A percentile compares a stretch with the other conserved stretches of the same genome.
Conservation (phyloP, 352 stramenopile species). For the Globisporangium yorkense region DNA sequence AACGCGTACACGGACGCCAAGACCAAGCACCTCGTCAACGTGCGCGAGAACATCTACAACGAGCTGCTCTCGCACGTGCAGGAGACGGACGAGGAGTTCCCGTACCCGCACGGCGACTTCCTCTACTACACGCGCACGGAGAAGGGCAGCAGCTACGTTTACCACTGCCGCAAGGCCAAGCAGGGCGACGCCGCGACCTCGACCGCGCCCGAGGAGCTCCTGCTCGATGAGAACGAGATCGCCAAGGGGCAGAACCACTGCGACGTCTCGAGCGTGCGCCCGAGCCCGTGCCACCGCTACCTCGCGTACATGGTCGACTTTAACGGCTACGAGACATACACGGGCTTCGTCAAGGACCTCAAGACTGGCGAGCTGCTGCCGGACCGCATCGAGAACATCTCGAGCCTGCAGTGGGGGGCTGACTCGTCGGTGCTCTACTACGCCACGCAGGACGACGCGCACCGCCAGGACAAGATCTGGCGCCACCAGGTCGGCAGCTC, state of each 20-base stretch:
- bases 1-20: constrained; percentile 91
- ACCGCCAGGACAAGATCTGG: constrained; percentile 94
- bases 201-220: constrained; percentile 77
- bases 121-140: constrained; percentile 88
- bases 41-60: constrained; percentile 88
- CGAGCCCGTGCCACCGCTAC: constrained; percentile 88
- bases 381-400: constrained; percentile 82
- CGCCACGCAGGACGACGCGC: constrained; percentile 85
- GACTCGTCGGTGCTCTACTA: constrained; percentile 93
- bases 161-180: constrained; percentile 75
- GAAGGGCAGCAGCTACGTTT: constrained; percentile 80
- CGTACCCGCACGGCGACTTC: constrained; percentile 75
- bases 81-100: constrained; percentile 82
- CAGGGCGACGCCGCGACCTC: constrained; percentile 27
- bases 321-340: constrained; percentile 93
- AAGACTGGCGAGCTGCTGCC: constrained; percentile 53
- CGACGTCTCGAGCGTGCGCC: constrained; percentile 65
- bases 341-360: constrained; percentile 86
- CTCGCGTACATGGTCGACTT: constrained; percentile 95
- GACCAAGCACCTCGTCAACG: constrained; percentile 78
- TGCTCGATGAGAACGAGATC: constrained; percentile 94
- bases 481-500: constrained; percentile 78
- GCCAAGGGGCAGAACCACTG: constrained; percentile 83
- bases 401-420: constrained; percentile 88
- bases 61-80: constrained; percentile 91